Evolutionary conservation across 2,329 filamentous ascomycete species (phyloP).

Genomic region (Didymella pinodella): DNA sequence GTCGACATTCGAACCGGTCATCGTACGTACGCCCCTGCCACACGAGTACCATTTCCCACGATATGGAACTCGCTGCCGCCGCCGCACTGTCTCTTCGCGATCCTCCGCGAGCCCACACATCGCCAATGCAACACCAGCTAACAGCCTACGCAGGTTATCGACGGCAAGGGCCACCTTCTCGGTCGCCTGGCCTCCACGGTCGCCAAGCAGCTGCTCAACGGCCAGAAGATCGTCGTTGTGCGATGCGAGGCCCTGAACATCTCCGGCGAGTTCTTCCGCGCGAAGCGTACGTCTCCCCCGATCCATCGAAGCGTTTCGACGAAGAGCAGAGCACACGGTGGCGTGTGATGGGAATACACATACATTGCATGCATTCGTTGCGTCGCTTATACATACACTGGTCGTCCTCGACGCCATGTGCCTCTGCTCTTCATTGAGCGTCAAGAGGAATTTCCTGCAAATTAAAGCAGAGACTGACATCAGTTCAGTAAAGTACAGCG

Average conservation of each 20-base stretch:
- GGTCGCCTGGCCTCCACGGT: slow-evolving; percentile 98
- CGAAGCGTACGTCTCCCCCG: slow-evolving; percentile 86
- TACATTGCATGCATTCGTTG: slow-evolving; percentile 11
- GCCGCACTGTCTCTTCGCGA: slow-evolving; percentile 21
- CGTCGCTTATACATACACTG: slow-evolving; percentile 20
- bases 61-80: slow-evolving; percentile 22
- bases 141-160: slow-evolving; percentile 71
- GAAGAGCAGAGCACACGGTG: slow-evolving; percentile 27
- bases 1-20: slow-evolving; percentile 72
- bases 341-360: slow-evolving; percentile 22
- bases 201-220: slow-evolving; percentile 98
- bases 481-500: slow-evolving; percentile 96
- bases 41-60: slow-evolving; percentile 18
- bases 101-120: slow-evolving; percentile 10
- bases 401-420: slow-evolving; percentile 14
- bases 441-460: slow-evolving; percentile 38
- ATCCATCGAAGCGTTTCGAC: slow-evolving; percentile 24
- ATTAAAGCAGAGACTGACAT: slow-evolving; percentile 24
- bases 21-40: slow-evolving; percentile 59
- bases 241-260: slow-evolving; percentile 99
- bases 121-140: slow-evolving; percentile 35
- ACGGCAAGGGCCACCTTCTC: slow-evolving; percentile 99
- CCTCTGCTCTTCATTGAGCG: slow-evolving; percentile 22
- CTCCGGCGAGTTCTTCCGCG: slow-evolving; percentile 99
- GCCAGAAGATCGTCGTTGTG: slow-evolving; percentile 99